Base-by-base conservation (phyloP, 352 stramenopile genomes). In the Plasmopara viticola region DNA sequence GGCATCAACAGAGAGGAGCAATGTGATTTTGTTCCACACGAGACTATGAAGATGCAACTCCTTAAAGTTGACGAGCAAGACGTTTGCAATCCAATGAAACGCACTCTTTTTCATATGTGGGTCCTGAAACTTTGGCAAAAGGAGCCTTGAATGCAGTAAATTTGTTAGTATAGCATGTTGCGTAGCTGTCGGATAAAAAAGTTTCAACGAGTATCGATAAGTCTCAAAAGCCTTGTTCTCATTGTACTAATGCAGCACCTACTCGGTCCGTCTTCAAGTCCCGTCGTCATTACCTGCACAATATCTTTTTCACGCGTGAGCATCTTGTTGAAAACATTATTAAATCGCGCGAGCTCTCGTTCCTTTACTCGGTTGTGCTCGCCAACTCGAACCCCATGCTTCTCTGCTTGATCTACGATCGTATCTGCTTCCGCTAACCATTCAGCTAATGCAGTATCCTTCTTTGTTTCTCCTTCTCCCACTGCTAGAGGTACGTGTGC, bases 1-100 rank as follows among this genome's bases (percentile, higher is more conserved):
- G 12, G 49, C 39, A 13, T 89, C 75, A 1, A 66, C 56, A 20
- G 74, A 86, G 18, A 90, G 50, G 9, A 90, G 62, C 14, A 93
- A 65, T 55, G 80, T 74, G 20, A 90, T 64, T 50, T 88, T 88
- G 65, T 93, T 93, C 83, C 79, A 93, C 51, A 93, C 78, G 29
- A 90, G 72, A 47, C 71, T 78, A 58, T 89, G 78, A 14, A 93
- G 60, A 42, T 77, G 70, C 38, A 93, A 55, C 42, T 90, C 79
- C 75, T 87, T 87, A 57, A 93, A 93, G 56, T 93, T 79, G 40
- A 83, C 60, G 4, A 93, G 68, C n/a, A 93, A 53, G 5, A 85
- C 58, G 51, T 87, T 87, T 14, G 78, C 83, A 37, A 93, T 70
- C 79, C 83, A 90, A 47, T 78, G 71, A 51, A 87, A 93, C 31